Evolutionary conservation across 108 stramenopile species (phyloP), one percentile per base, ranked within the genome.

Genomic region (Skeletonema tropicum): DNA sequence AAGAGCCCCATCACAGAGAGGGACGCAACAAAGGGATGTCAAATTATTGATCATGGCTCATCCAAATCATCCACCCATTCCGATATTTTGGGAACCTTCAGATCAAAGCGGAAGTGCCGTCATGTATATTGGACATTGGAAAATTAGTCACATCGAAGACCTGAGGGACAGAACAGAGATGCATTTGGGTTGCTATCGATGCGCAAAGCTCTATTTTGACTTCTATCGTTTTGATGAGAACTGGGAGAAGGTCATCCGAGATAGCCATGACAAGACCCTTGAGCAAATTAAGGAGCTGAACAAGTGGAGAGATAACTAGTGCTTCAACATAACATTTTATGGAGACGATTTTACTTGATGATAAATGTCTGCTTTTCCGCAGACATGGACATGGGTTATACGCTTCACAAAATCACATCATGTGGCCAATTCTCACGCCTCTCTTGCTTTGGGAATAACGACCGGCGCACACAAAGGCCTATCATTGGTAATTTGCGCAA

Each of bases 81-180:
- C 70, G 25, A 58, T 70, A 7, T 71, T 71, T 60, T 71, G 58
- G 70, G 59, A 71, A 23, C 70, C 70, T 11, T 42, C 8, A 0
- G 7, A 57, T 60, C 70, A 71, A 32, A 57, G 3, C 9, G 36
- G 46, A 3, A 60, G 14, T 17, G 70, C 36, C 12, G 70, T 71
- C 23, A 49, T 25, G 25, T 71, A 71, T 45, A 23, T 71, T 12
- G 70, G 70, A 17, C 70, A 71, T 42, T 71, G 70, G 70, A 71
- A 41, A 25, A 35, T 69, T 30, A 19, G 1, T 3, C n/a, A 35
- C 15, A 55, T 69, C 48, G 68, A 69, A 14, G 26, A 69, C 15
- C 21, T 57, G 33, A 15, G 5, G 29, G 29, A 67, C 52, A 55
- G 31, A 30, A 14, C 29, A 49, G 13, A 15, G 13, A 46, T 12